Percentiles rank a stretch among this genome's conserved stretches.
These are phyloP conservation scores for Melanogaster broomeanus DNA, from an alignment of 768 basidiomycete genomes.

Conservation along the genomic window DNA sequence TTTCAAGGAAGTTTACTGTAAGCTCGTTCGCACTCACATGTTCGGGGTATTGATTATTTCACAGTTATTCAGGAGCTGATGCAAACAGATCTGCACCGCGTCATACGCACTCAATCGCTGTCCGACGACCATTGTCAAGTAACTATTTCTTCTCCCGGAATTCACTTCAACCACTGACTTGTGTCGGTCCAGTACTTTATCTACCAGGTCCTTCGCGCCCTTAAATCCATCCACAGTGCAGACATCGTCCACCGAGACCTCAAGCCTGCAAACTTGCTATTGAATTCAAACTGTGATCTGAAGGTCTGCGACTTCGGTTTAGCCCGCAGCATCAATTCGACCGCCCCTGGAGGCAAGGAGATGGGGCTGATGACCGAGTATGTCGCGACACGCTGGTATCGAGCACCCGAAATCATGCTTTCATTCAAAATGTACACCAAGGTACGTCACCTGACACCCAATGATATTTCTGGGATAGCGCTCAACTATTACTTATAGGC, in stretches of 20 bases:
- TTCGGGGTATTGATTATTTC: constrained; percentile 5
- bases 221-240: constrained; percentile 89
- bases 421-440: constrained; percentile 90
- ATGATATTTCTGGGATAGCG: constrained; percentile 7
- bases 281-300: constrained; percentile 89
- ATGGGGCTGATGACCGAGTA: constrained; percentile 78
- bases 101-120: constrained; percentile 86
- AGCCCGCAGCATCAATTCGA: constrained; percentile 63
- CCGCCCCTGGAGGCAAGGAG: constrained; percentile 56
- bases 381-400: constrained; percentile 92
- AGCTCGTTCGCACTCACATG: constrained; percentile 17
- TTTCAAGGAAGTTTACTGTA: constrained; percentile 89
- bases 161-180: neutral
- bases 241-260: constrained; percentile 78
- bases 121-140: constrained; percentile 91
- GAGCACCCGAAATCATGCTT: constrained; percentile 93
- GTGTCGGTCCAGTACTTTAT: constrained; percentile 62
- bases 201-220: constrained; percentile 81
- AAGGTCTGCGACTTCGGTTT: constrained; percentile 91
- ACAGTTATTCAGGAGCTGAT: constrained; percentile 84
- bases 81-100: constrained; percentile 90
- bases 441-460: constrained; percentile 33
- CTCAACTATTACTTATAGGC: constrained; percentile 37
- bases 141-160: constrained; percentile 12
- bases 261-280: constrained; percentile 85